A percentile compares a stretch with the other conserved stretches of the same genome.
Conservation (phyloP, 768 basidiomycete species). For the Mrakia frigida region DNA sequence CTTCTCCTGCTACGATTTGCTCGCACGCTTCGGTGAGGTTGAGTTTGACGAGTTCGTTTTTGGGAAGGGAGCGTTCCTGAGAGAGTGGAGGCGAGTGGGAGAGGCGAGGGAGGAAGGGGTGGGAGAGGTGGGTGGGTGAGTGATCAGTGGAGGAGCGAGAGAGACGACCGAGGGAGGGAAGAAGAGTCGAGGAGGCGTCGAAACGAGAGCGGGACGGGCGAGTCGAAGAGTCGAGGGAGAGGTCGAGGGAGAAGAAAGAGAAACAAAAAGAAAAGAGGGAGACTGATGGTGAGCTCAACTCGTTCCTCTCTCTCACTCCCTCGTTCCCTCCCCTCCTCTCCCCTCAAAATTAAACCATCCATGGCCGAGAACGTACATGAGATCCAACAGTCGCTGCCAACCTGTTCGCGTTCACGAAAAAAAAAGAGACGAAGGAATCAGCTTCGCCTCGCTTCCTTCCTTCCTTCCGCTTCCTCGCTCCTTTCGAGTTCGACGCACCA, state of each 20-base stretch:
- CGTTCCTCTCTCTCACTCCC: no score
- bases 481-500: conserved; percentile 24
- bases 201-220: no score
- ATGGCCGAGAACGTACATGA: conserved; percentile 11
- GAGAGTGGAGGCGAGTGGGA: background rate
- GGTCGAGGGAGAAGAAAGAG: no score
- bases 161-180: background rate
- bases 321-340: no score
- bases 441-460: background rate
- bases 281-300: no score
- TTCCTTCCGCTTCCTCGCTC: background rate
- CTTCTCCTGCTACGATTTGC: conserved; percentile 4
- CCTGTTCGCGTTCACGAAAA: background rate
- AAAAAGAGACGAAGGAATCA: background rate
- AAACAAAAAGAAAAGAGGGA: no score
- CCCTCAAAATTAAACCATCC: no score
- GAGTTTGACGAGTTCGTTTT: conserved; percentile 25
- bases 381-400: conserved; percentile 31
- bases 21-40: conserved; percentile 23
- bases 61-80: conserved; percentile 25
- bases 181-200: no score
- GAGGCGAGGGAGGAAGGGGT: background rate
- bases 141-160: background rate
- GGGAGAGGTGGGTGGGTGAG: background rate
- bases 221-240: no score